Conservation (phyloP, 352 stramenopile species). For the Stramenopiles sp. region DNA sequence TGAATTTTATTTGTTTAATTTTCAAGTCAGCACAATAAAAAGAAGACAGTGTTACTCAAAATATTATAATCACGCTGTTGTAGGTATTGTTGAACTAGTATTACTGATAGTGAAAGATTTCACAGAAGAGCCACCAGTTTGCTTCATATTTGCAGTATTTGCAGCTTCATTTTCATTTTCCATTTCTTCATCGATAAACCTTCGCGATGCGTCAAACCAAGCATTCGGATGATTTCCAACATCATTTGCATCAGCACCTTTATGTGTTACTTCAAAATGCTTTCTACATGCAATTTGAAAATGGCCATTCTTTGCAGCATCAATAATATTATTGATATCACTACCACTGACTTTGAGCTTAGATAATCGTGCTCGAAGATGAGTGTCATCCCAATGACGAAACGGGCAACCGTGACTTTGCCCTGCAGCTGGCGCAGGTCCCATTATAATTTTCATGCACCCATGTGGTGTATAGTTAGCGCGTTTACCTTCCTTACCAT, state of each 20-base stretch:
- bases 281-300: conserved; percentile 83
- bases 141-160: no score
- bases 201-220: conserved; percentile 74
- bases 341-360: conserved; percentile 27
- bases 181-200: conserved; percentile 35
- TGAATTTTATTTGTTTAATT: no score
- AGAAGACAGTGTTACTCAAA: no score
- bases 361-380: conserved; percentile 43
- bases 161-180: no score
- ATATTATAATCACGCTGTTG: no score
- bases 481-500: conserved; percentile 93
- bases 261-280: conserved; percentile 78
- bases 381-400: conserved; percentile 60
- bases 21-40: no score
- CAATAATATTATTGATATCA: conserved; percentile 62
- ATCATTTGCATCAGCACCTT: conserved; percentile 28
- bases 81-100: no score
- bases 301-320: conserved; percentile 47
- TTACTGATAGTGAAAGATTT: no score
- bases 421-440: conserved; percentile 44
- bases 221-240: conserved; percentile 94
- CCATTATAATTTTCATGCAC: conserved; percentile 79
- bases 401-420: conserved; percentile 94
- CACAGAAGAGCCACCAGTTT: no score
- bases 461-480: conserved; percentile 58